Conservation (phyloP, 257 asterid species). For the Lithospermum erythrorhizon region DNA sequence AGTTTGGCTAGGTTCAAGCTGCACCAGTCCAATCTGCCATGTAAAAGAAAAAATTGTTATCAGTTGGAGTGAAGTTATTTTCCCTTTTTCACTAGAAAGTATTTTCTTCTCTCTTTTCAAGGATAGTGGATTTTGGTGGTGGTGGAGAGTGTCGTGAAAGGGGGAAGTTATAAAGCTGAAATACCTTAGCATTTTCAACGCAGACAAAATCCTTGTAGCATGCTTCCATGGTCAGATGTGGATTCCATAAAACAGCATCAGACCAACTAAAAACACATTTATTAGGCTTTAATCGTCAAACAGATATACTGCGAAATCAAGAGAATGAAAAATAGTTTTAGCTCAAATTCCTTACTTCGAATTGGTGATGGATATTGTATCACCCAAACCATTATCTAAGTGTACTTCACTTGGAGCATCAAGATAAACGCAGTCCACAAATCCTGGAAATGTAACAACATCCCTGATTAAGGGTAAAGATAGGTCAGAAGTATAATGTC, state of each 20-base stretch:
- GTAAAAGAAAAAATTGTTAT: conserved; percentile 4
- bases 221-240: conserved; percentile 79
- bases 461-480: conserved; percentile 42
- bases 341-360: conserved; percentile 37
- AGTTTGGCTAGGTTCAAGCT: conserved; percentile 57
- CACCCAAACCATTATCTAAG: conserved; percentile 81
- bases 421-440: conserved; percentile 89
- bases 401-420: conserved; percentile 70
- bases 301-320: conserved; percentile 1
- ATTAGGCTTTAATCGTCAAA: conserved; percentile 5
- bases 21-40: conserved; percentile 64
- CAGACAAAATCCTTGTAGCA: conserved; percentile 88
- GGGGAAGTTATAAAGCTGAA: not conserved
- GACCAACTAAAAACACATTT: conserved; percentile 55
- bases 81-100: not conserved
- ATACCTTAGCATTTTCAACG: conserved; percentile 94
- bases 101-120: not conserved
- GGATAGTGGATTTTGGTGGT: too few species aligned
- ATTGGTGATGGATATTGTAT: conserved; percentile 60
- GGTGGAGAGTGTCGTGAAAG: not conserved
- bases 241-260: conserved; percentile 94
- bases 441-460: conserved; percentile 79
- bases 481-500: conserved; percentile 1
- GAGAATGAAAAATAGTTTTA: conserved; percentile 4
- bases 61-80: not conserved